Conservation (phyloP, 1,139 yeast genomes). For the Geotrichum cucujoidarum region DNA sequence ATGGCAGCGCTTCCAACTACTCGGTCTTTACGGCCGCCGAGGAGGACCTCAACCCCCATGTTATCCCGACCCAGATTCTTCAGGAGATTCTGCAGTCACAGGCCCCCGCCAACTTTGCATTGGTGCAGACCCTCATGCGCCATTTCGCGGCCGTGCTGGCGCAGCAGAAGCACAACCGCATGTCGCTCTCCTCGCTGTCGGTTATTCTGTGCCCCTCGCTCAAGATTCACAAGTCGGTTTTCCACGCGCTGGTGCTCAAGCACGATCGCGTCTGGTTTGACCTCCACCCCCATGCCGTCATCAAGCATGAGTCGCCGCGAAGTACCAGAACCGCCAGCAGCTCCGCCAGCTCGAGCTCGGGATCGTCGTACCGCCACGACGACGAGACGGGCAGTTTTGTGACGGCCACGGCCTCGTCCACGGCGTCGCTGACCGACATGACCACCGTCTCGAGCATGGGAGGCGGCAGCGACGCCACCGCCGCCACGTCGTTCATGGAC, state of each 20-base stretch:
- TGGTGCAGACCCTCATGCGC: constrained; percentile 28
- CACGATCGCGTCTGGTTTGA: constrained; percentile 26
- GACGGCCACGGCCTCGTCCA: constrained; percentile 4
- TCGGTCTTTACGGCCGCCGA: constrained; percentile 19
- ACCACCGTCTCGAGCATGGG: constrained; percentile 2
- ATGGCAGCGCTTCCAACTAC: constrained; percentile 7
- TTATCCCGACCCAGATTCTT: constrained; percentile 25
- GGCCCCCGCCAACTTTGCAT: constrained; percentile 29
- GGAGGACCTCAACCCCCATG: constrained; percentile 21
- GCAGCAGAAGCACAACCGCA: constrained; percentile 26
- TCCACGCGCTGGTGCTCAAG: constrained; percentile 25
- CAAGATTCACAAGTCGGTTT: constrained; percentile 27
- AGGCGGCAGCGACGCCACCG: not conserved
- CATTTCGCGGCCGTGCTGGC: constrained; percentile 28
- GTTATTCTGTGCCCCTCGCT: constrained; percentile 35
- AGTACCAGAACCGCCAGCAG: no score
- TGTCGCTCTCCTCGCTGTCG: constrained; percentile 32
- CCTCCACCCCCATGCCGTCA: constrained; percentile 21
- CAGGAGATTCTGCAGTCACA: constrained; percentile 26
- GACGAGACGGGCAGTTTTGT: not conserved
- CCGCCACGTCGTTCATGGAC: constrained; percentile 3
- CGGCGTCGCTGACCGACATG: constrained; percentile 5
- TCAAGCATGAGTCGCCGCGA: no score
- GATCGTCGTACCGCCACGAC: constrained; percentile 8
- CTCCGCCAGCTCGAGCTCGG: not conserved